Conservation (phyloP, 2,329 filamentous ascomycete species). For the Chaetomium olivaceum region DNA sequence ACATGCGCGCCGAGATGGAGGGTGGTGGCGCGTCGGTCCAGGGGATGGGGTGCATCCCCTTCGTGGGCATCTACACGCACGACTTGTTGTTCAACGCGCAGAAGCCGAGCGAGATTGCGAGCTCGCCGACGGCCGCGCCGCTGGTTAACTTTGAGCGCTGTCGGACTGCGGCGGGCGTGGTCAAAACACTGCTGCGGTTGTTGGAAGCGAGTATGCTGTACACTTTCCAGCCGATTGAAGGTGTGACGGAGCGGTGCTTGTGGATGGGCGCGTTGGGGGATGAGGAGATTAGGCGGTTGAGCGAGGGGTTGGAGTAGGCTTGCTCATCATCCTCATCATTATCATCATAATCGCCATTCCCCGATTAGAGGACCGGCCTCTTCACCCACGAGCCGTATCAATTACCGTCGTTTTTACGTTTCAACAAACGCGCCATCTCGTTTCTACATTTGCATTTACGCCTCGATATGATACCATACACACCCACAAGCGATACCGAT, state of each 20-base stretch:
- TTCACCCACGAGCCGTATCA: background rate
- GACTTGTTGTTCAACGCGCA: constrained; percentile 81
- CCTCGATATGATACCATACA: background rate
- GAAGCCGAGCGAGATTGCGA: constrained; percentile 72
- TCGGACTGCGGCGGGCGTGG: constrained; percentile 71
- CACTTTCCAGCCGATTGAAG: constrained; percentile 71
- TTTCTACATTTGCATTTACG: background rate
- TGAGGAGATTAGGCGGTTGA: constrained; percentile 66
- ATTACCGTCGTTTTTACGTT: background rate
- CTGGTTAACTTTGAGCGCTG: constrained; percentile 83
- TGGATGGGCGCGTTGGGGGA: constrained; percentile 79
- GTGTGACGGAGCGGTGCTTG: constrained; percentile 77
- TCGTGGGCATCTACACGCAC: constrained; percentile 81
- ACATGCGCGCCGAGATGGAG: constrained; percentile 79
- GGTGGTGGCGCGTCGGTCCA: constrained; percentile 50
- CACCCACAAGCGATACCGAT: background rate
- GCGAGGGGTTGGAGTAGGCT: constrained; percentile 49
- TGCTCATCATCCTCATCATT: background rate
- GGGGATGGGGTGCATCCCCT: constrained; percentile 76
- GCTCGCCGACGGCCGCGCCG: constrained; percentile 64
- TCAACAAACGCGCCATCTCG: background rate
- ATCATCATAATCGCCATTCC: background rate
- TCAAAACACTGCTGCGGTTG: constrained; percentile 77
- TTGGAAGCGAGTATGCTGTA: constrained; percentile 77
- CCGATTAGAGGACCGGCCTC: background rate